phyloP scores from a whole-genome alignment of 352 stramenopile species.

The Globisporangium emineosum region DNA sequence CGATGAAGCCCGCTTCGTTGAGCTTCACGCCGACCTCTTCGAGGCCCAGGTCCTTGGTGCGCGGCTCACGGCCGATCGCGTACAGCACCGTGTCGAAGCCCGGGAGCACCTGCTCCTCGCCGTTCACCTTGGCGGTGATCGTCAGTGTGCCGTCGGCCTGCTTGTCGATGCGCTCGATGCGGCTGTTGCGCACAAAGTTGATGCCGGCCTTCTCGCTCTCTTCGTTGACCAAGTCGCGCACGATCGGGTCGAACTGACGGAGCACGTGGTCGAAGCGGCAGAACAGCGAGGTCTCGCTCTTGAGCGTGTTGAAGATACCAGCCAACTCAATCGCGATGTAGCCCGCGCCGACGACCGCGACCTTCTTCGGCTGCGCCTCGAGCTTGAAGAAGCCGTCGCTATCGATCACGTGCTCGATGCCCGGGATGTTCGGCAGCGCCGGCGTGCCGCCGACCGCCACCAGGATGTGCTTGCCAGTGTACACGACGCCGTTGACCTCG shows the following conservation, averaged over 20 bases:
- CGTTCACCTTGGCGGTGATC: slow-evolving; percentile 54
- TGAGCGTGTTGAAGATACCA: slow-evolving; percentile 92
- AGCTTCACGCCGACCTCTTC: slow-evolving; percentile 75
- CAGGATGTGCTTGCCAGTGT: slow-evolving; percentile 92
- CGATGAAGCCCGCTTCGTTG: slow-evolving; percentile 78
- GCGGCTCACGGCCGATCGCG: slow-evolving; percentile 85
- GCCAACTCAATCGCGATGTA: slow-evolving; percentile 98
- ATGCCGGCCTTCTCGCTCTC: slow-evolving; percentile 74
- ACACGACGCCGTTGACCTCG: slow-evolving; percentile 65
- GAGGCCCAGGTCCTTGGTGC: slow-evolving; percentile 85
- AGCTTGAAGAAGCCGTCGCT: slow-evolving; percentile 98
- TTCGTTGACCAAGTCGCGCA: slow-evolving; percentile 74
- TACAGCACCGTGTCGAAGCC: slow-evolving; percentile 62
- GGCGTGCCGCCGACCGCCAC: slow-evolving; percentile 94
- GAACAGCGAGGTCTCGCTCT: slow-evolving; percentile 90
- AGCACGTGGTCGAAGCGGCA: slow-evolving; percentile 87
- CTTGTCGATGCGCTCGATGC: slow-evolving; percentile 79
- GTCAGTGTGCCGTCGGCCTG: slow-evolving; percentile 81
- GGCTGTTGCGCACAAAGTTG: slow-evolving; percentile 42
- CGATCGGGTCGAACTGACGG: slow-evolving; percentile 87
- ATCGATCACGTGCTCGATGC: slow-evolving; percentile 93
- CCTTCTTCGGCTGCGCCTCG: slow-evolving; percentile 85
- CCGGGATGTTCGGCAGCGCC: slow-evolving; percentile 72
- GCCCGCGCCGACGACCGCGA: slow-evolving; percentile 93
- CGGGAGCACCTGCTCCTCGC: slow-evolving; percentile 32